Base-by-base conservation (phyloP, 768 basidiomycete genomes). In the Pilatotrama ljubarskyi region DNA sequence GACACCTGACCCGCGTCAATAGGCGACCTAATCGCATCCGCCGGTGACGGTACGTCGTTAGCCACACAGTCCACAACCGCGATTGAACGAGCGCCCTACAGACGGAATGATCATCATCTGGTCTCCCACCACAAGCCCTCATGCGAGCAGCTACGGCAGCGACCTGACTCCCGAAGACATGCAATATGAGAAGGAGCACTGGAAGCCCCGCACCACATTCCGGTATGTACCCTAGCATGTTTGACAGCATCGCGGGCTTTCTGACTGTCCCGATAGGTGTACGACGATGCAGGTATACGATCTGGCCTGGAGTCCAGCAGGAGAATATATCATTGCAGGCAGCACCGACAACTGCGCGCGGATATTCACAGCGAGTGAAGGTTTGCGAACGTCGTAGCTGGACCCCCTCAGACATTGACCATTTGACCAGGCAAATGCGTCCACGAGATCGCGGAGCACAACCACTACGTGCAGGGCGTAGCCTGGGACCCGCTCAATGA, bases 401-500 rank as follows among this genome's bases (percentile, higher is more conserved):
- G 15, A 2, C 38, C 7, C 25, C 14, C 5, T 6, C 18, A 37
- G n/a, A 7, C n/a, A n/a, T 2, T 20, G 25, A 37, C 63, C 65
- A 42, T 49, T 62, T 36, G 25, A 68, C 41, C 68, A 93, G 93
- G 93, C 26, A 88, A 90, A 78, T 91, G 91, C 68, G 82, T 97
- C 13, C 84, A 87, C 66, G 92, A 95, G 72, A 90, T 95, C 61
- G 89, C 92, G 1, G 96, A 98, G 68, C 97, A 99, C 73, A 85
- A 83, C 35, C 96, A 98, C 73, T 98, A 92, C 70, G 97, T 99
- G 0, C 97, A 99, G 77, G 97, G 97, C 9, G 97, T 98, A 26
- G 93, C 96, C 0, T 99, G 97, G 97, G 97, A 99, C 65, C 97
- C 97, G 1, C 75, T 97, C 67, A 95, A 96, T 72, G 93, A 97